These are phyloP conservation scores for Bipolaris zeicola DNA, from an alignment of 2,329 filamentous ascomycete species.

Conservation along the genomic window DNA sequence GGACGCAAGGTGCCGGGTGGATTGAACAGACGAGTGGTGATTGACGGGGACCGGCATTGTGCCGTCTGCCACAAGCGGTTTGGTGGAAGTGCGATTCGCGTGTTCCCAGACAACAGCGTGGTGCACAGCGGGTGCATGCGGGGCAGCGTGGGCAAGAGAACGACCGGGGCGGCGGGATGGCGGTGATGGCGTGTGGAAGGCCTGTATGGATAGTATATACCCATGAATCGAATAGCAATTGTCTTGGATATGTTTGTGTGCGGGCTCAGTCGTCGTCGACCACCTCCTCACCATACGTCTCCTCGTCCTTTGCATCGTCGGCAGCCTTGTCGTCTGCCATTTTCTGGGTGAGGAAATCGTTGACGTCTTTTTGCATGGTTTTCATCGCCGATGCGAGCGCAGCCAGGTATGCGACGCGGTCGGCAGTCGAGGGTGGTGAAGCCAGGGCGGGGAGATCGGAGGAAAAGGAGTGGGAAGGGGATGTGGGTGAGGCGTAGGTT, in stretches of 20 bases:
- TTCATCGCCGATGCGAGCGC: conserved; percentile 63
- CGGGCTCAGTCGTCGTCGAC: conserved; percentile 63
- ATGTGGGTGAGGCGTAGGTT: conserved; percentile 59
- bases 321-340: conserved; percentile 73
- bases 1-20: conserved; percentile 58
- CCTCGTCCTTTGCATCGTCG: conserved; percentile 59
- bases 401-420: conserved; percentile 65
- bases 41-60: conserved; percentile 88
- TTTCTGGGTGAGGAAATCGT: conserved; percentile 70
- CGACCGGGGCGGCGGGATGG: conserved; percentile 5
- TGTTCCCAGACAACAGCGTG: conserved; percentile 71
- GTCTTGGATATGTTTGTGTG: not conserved
- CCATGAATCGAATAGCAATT: not conserved
- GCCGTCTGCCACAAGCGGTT: conserved; percentile 92
- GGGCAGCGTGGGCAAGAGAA: conserved; percentile 33
- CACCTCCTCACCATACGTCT: conserved; percentile 85
- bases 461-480: conserved; percentile 36
- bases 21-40: conserved; percentile 72
- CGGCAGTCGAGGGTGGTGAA: conserved; percentile 43
- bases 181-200: conserved; percentile 1
- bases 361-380: conserved; percentile 69
- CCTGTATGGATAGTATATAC: not conserved
- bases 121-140: conserved; percentile 58
- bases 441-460: conserved; percentile 29
- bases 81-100: conserved; percentile 87